Conservation (phyloP, 805 yeast species). For the Starmera dryadoides region DNA sequence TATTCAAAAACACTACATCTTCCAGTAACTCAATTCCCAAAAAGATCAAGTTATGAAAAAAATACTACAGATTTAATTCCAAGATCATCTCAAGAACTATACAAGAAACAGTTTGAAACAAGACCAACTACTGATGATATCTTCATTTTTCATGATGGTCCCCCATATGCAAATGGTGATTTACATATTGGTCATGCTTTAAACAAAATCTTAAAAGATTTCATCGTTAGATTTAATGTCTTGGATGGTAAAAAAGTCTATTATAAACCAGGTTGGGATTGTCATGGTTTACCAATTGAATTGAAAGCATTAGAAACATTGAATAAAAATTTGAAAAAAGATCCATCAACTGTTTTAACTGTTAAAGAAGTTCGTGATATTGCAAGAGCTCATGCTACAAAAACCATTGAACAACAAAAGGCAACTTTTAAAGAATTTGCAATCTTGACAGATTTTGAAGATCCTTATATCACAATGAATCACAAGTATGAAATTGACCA, state of each 20-base stretch:
- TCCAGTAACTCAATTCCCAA: slow-evolving; percentile 66
- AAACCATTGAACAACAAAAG: slow-evolving; percentile 58
- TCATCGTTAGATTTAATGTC: slow-evolving; percentile 66
- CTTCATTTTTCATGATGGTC: slow-evolving; percentile 89
- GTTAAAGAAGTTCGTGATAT: slow-evolving; percentile 53
- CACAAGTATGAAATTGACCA: slow-evolving; percentile 71
- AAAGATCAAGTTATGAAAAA: slow-evolving; percentile 42
- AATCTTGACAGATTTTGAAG: slow-evolving; percentile 76
- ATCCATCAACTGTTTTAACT: slow-evolving; percentile 27
- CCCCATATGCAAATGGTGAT: slow-evolving; percentile 97
- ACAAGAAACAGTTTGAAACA: slow-evolving; percentile 48
- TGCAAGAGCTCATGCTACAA: slow-evolving; percentile 64
- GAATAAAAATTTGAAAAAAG: slow-evolving; percentile 25
- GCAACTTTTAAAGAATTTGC: slow-evolving; percentile 61
- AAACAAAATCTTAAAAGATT: slow-evolving; percentile 84
- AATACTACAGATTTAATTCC: slow-evolving; percentile 38
- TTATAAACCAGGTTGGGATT: slow-evolving; percentile 96
- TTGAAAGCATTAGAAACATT: slow-evolving; percentile 62
- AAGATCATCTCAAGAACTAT: slow-evolving; percentile 51
- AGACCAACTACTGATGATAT: slow-evolving; percentile 27
- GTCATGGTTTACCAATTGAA: slow-evolving; percentile 97
- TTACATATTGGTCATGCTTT: slow-evolving; percentile 89
- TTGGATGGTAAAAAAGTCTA: slow-evolving; percentile 53
- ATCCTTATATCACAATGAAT: slow-evolving; percentile 67
- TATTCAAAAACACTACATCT: slow-evolving; percentile 28